Evolutionary conservation across 2,329 filamentous ascomycete genomes (phyloP), one percentile per base, ranked within the genome.

Genomic region (Fusarium sp.): DNA sequence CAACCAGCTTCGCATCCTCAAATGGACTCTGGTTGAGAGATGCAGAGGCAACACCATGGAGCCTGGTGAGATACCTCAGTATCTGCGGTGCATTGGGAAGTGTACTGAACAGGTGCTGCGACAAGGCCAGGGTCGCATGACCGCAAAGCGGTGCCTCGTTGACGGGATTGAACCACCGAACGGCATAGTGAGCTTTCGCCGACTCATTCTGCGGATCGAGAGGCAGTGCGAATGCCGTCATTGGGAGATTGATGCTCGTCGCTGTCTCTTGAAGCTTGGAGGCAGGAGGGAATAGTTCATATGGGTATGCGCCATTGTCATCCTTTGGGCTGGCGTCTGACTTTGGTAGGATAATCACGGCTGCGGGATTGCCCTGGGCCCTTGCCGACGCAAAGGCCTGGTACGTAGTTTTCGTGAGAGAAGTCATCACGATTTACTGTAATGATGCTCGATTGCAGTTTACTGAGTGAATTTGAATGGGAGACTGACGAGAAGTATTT

Each of bases 131-230:
- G 1, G 66, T 69, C 7, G 65, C 66, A 1, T 69, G 66, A 0
- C 66, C 66, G 7, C 66, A 69, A 0, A 69, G 49, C 3, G 66
- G 66, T n/a, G 48, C 65, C 12, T 69, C 66, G 6, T 56, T 24
- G 6, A 35, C 26, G 22, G 59, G 26, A 26, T 69, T 69, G 33
- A 69, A 69, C 66, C 66, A 69, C 0, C 66, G 66, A 4, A 69
- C 66, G 0, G 65, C 65, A 4, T 69, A 69, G 20, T 67, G 45
- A 18, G 52, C 28, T 11, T 69, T 45, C 3, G 66, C n/a, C 1
- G 56, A 39, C 11, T 56, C 33, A 5, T 33, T 51, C 6, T 45
- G 47, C 1, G 24, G 26, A 3, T 31, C 47, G 0, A 69, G 65
- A 3, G 66, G 66, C 1, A 63, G 42, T 0, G 31, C 65, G 0